Evolutionary conservation across 257 asterid species (phyloP).

Genomic region (Gentiana dahurica): DNA sequence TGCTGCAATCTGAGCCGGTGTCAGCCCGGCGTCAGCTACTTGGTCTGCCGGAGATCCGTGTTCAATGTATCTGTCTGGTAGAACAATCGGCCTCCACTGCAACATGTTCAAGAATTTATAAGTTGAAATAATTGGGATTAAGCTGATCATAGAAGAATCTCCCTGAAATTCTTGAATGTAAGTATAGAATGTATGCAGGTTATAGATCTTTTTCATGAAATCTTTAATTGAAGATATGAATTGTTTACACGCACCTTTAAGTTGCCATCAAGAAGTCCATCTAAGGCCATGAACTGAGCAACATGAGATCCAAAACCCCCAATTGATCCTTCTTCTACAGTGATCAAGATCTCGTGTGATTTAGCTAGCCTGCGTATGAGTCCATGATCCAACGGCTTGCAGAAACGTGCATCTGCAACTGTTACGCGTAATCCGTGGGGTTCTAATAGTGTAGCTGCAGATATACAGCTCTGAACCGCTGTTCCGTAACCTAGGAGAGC

Average conservation of each 20-base stretch:
- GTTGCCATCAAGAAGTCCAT: slow-evolving; percentile 43
- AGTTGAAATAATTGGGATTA: too few relatives aligned
- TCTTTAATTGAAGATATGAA: too few relatives aligned
- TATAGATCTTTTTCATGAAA: too few relatives aligned
- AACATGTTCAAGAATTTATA: not conserved
- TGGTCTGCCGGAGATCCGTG: slow-evolving; percentile 55
- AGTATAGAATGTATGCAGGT: too few relatives aligned
- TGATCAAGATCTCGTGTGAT: slow-evolving; percentile 44
- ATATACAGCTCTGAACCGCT: slow-evolving; percentile 22
- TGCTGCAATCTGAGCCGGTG: slow-evolving; percentile 47
- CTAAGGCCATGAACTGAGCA: slow-evolving; percentile 41
- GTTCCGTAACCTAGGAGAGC: slow-evolving; percentile 29
- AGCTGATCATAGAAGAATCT: too few relatives aligned
- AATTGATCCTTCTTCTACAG: slow-evolving; percentile 55
- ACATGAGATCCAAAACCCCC: slow-evolving; percentile 68
- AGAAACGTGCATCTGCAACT: slow-evolving; percentile 29
- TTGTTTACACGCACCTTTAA: slow-evolving; percentile 30
- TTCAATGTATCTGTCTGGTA: slow-evolving; percentile 55
- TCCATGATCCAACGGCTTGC: slow-evolving; percentile 27
- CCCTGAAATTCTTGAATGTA: too few relatives aligned
- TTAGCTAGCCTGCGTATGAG: slow-evolving; percentile 18
- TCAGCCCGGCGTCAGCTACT: slow-evolving; percentile 55
- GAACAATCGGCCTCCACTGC: slow-evolving; percentile 64
- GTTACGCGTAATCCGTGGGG: slow-evolving; percentile 14
- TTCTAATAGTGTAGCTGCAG: slow-evolving; percentile 20